Conservation (phyloP, 495 filamentous ascomycete genomes). For the Penicillium goetzii region DNA sequence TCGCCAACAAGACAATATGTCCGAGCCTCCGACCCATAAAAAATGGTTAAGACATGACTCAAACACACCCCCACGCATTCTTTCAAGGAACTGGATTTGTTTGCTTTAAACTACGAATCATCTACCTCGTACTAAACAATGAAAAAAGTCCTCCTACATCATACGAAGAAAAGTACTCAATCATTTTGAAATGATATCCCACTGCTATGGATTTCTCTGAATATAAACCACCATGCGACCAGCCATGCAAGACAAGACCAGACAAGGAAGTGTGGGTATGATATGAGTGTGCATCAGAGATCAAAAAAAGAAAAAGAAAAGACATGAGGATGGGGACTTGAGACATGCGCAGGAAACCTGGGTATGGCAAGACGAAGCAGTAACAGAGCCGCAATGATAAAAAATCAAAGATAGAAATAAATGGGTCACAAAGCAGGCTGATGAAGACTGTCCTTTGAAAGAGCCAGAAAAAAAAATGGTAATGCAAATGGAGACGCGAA, state of each 20-base stretch:
- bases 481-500: slow-evolving; percentile 1
- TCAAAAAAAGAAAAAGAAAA: slow-evolving; percentile 10
- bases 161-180: slow-evolving; percentile 1
- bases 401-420: slow-evolving; percentile 10
- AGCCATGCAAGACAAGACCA: slow-evolving; percentile 20
- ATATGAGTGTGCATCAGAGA: slow-evolving; percentile 12
- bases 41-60: neutral
- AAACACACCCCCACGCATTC: neutral
- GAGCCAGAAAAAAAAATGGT: neutral
- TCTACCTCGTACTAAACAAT: neutral
- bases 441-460: slow-evolving; percentile 4
- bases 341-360: slow-evolving; percentile 31
- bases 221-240: slow-evolving; percentile 26
- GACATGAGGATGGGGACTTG: slow-evolving; percentile 26
- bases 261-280: slow-evolving; percentile 16
- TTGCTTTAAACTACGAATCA: neutral
- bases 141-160: neutral
- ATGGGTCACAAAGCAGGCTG: slow-evolving; percentile 9
- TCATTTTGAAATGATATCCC: neutral
- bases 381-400: slow-evolving; percentile 18
- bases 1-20: neutral
- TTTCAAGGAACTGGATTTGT: neutral
- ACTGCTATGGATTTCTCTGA: slow-evolving; percentile 12
- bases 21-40: neutral
- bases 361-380: slow-evolving; percentile 29